Percentiles rank a stretch among this genome's conserved stretches.
Conservation (phyloP, 2,329 filamentous ascomycete species). For the Fusarium incarnatum region DNA sequence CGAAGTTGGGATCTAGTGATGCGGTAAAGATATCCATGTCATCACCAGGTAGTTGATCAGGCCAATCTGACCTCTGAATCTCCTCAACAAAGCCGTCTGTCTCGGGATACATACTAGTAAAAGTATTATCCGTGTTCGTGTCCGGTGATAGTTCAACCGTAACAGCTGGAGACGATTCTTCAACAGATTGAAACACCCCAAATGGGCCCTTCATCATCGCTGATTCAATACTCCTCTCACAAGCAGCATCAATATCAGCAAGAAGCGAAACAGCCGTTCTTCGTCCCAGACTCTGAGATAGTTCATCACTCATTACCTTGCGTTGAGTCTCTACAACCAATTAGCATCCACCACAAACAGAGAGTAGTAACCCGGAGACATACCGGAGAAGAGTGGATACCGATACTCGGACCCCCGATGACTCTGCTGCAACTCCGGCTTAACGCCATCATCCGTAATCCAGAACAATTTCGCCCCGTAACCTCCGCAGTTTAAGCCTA, state of each 20-base stretch:
- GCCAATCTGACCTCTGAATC: conserved; percentile 35
- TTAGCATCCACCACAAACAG: neutral
- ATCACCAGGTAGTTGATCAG: conserved; percentile 33
- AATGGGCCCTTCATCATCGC: conserved; percentile 39
- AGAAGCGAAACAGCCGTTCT: conserved; percentile 40
- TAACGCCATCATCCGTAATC: conserved; percentile 43
- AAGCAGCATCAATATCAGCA: conserved; percentile 43
- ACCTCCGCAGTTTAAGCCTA: conserved; percentile 53
- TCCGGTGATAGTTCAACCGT: conserved; percentile 15
- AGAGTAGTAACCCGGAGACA: conserved; percentile 9
- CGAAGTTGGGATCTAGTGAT: conserved; percentile 28
- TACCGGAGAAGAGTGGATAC: conserved; percentile 57
- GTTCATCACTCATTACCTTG: conserved; percentile 43
- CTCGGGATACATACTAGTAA: conserved; percentile 29
- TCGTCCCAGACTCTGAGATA: conserved; percentile 49
- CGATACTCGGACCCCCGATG: conserved; percentile 51
- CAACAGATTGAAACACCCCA: conserved; percentile 32
- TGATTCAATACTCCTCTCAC: conserved; percentile 26
- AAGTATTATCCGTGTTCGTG: conserved; percentile 22
- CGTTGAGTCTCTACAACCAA: conserved; percentile 34
- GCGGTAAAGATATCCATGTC: conserved; percentile 38
- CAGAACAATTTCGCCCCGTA: conserved; percentile 54
- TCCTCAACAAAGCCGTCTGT: conserved; percentile 38
- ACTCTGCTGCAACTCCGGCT: conserved; percentile 38
- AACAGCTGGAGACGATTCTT: neutral